Evolutionary conservation across 805 yeast genomes (phyloP), one percentile per base, ranked within the genome.

Genomic region (Kuraishia cidri): DNA sequence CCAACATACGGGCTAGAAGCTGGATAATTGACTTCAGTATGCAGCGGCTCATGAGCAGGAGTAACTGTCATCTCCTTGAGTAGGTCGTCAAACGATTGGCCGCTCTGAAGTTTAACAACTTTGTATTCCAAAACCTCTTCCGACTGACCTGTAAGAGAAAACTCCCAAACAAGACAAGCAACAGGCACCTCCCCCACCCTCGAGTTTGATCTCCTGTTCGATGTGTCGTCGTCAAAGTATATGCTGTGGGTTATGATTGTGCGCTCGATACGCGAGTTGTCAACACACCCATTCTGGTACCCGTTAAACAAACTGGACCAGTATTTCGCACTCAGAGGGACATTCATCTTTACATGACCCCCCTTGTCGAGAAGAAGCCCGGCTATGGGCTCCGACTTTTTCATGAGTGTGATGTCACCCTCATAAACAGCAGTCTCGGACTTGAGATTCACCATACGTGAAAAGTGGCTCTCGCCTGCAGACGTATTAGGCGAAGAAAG

Each of bases 91-190:
- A n/a, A n/a, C n/a, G n/a, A n/a, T n/a, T n/a, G n/a, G n/a, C n/a
- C n/a, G n/a, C n/a, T n/a, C n/a, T n/a, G n/a, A 6, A 19, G 17
- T n/a, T 13, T 15, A 10, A 26, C 19, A n/a, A 26, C 29, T 5
- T 15, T 19, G 29, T 12, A 26, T 13, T n/a, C 16, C 18, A 24
- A 14, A n/a, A 5, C 18, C 8, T n/a, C 26, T 16, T 29, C 25
- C 14, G 13, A 11, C 15, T 6, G 26, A 35, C 26, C 27, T 31
- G 45, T 40, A 4, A 35, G 27, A 28, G 39, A 35, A 26, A 54
- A 56, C 23, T 56, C 59, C 60, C 60, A 56, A 29, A 56, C 37
- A 24, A 52, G 46, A 2, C 57, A 45, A 30, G 44, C 45, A 17
- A 56, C 19, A 3, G 60, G 56, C 4, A 34, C 20, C 4, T 31